These are phyloP conservation scores for Hamamelis virginiana DNA, from an alignment of 164 flowering plant species.

Conservation along the genomic window DNA sequence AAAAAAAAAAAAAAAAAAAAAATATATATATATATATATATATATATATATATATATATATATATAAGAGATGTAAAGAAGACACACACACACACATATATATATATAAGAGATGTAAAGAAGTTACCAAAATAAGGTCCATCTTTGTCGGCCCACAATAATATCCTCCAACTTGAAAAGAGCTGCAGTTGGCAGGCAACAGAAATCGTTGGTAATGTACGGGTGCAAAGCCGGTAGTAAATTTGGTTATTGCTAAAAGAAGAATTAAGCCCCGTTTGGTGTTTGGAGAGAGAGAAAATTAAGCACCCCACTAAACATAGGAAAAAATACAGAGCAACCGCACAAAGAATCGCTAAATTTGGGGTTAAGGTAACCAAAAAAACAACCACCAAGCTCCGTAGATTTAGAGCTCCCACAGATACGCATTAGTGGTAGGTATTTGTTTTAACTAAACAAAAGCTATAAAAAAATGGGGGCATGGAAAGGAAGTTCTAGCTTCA, in stretches of 20 bases:
- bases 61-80: no score
- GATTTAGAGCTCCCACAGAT: neutral
- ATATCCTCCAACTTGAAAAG: neutral
- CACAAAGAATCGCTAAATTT: constrained; percentile 8
- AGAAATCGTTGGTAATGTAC: neutral
- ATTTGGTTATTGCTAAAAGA: neutral
- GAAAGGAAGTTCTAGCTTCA: neutral
- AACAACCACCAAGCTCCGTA: neutral
- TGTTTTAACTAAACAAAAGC: constrained; percentile 7
- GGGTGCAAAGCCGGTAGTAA: constrained; percentile 3
- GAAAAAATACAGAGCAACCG: neutral
- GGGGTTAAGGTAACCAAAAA: neutral
- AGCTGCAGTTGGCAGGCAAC: neutral
- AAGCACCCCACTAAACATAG: constrained; percentile 1
- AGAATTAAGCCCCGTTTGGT: no score
- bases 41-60: no score
- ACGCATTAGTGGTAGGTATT: neutral
- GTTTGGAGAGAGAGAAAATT: no score
- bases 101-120: no score
- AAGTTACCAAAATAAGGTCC: no score
- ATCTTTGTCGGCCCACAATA: neutral
- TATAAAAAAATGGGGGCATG: neutral
- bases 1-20: no score
- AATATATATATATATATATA: no score
- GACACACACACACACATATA: no score